Evolutionary conservation across 371 early-diverging fungal species (phyloP), one percentile per base, ranked within the genome.

Genomic region (Sporodiniella umbellata): DNA sequence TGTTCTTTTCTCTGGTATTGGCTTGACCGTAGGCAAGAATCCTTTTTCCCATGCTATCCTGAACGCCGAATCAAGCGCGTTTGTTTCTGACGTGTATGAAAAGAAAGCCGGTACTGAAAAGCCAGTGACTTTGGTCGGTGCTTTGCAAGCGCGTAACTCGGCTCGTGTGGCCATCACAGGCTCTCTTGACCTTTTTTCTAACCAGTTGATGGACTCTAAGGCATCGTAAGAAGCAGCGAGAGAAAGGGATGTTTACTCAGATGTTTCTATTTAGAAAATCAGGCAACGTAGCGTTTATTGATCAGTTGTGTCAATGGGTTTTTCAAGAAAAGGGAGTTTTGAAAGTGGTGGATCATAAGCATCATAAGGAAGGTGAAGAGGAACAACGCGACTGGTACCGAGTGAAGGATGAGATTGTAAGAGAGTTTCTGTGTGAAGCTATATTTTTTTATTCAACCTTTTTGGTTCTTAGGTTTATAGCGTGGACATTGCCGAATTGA

Each of bases 311-410:
- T 33, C 79, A 89, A 60, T 98, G 98, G 98, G 81, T 84, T 6
- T 90, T 96, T 72, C 94, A 93, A 65, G 95, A 96, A 64, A 90
- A 85, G 72, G 77, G 88, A n/a, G 94, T 92, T 8, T 68, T 98
- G 26, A 84, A 84, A 53, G 80, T 87, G 8, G 62, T 66, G 8
- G 53, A 64, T 1, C 69, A 79, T 47, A 59, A 61, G 30, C 95
- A 93, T 68, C 88, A 90, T 64, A 88, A 87, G 52, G 73, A 63
- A 8, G 78, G 75, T 33, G 89, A 87, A 45, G 68, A 60, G 6
- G 72, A 77, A 47, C 81, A 84, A 45, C 83, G 77, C 15, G 84
- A 83, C 8, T 75, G 79, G 24, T 98, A 97, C 70, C 84, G 95
- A 19, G 86, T 96, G 54, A 90, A 89, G 66, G 96, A 96, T 70